phyloP scores from a whole-genome alignment of 2,329 filamentous ascomycete genomes.

The Talaromyces albobiverticillius region DNA sequence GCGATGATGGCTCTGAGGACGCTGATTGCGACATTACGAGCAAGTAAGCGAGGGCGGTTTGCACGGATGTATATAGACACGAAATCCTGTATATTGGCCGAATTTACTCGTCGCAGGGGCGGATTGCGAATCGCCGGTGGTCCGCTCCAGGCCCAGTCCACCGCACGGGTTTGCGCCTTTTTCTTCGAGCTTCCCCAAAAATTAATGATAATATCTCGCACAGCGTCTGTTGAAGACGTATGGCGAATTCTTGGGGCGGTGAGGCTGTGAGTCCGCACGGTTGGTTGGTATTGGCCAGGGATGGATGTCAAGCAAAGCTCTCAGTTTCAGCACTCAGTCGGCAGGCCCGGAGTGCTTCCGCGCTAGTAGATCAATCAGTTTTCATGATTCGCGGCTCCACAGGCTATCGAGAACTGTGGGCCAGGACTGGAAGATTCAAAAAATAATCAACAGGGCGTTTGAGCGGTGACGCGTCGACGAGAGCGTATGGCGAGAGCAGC shows the following conservation, averaged over 20 bases:
- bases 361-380: slow-evolving; percentile 2
- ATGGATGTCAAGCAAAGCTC: neutral
- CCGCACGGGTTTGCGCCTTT: no score
- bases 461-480: neutral
- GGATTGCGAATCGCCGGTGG: no score
- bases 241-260: neutral
- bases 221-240: slow-evolving; percentile 10
- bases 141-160: no score
- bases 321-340: neutral
- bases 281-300: neutral
- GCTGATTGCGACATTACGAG: slow-evolving; percentile 12
- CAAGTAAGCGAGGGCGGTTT: neutral
- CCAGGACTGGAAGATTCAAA: no score
- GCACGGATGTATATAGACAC: neutral
- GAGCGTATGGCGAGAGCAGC: neutral
- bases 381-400: neutral
- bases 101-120: neutral
- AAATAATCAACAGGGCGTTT: no score
- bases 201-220: no score
- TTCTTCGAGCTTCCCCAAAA: no score
- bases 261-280: neutral
- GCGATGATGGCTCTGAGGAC: slow-evolving; percentile 5
- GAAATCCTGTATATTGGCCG: neutral
- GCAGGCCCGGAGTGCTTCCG: neutral
- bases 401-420: neutral